phyloP scores from a whole-genome alignment of 2,329 filamentous ascomycete genomes.

The Penicillium sp. region DNA sequence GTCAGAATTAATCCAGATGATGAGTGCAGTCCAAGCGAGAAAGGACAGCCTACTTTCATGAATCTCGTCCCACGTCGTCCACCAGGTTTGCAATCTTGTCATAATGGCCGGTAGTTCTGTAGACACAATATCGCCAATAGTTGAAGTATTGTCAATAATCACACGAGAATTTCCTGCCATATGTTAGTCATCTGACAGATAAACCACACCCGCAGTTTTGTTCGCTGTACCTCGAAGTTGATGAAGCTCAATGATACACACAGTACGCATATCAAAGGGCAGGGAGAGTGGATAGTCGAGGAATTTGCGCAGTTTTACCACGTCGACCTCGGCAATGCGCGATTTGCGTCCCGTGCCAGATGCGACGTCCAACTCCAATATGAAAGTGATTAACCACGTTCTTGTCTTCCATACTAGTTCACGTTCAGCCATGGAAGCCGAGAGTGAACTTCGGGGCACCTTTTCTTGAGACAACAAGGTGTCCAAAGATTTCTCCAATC shows the following conservation, averaged over 20 bases:
- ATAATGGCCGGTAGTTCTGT: slow-evolving; percentile 33
- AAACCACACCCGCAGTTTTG: neutral
- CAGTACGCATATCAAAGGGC: slow-evolving; percentile 34
- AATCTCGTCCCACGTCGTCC: slow-evolving; percentile 36
- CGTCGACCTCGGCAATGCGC: slow-evolving; percentile 33
- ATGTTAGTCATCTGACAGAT: slow-evolving; percentile 1
- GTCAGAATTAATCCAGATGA: neutral
- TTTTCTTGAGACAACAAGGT: slow-evolving; percentile 30
- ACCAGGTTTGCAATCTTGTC: slow-evolving; percentile 32
- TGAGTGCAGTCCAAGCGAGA: neutral
- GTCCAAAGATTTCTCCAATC: slow-evolving; percentile 35
- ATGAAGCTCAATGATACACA: slow-evolving; percentile 36
- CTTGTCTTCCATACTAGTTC: slow-evolving; percentile 36
- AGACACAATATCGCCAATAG: slow-evolving; percentile 25
- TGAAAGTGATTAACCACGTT: slow-evolving; percentile 37
- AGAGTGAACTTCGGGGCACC: slow-evolving; percentile 33
- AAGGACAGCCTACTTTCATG: slow-evolving; percentile 27
- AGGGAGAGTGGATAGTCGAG: slow-evolving; percentile 37
- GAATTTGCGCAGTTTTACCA: slow-evolving; percentile 33
- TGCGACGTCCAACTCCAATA: slow-evolving; percentile 34
- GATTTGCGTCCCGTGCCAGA: slow-evolving; percentile 37
- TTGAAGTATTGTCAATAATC: slow-evolving; percentile 28
- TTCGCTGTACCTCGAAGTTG: slow-evolving; percentile 31
- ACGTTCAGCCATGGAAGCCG: slow-evolving; percentile 34
- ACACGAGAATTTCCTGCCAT: slow-evolving; percentile 26